Conservation (phyloP, 2,329 filamentous ascomycete species). For the Pseudogymnoascus sp. region DNA sequence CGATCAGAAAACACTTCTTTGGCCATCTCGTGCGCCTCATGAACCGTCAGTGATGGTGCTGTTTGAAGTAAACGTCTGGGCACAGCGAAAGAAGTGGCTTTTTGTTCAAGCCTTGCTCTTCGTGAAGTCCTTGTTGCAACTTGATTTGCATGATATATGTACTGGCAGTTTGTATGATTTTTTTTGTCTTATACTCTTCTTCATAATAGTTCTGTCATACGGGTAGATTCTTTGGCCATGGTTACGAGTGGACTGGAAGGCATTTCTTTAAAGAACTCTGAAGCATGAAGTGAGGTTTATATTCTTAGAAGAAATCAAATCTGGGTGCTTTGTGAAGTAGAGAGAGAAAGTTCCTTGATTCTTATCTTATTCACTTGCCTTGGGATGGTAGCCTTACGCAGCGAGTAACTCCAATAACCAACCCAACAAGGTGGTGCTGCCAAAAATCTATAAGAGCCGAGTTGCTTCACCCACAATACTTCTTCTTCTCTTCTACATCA, state of each 20-base stretch:
- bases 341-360: neutral
- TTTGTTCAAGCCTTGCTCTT: neutral
- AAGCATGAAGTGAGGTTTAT: neutral
- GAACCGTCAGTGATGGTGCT: neutral
- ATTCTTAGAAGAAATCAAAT: neutral
- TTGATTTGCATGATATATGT: neutral
- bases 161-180: neutral
- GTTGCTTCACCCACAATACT: neutral
- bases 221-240: neutral
- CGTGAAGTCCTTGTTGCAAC: neutral
- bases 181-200: neutral
- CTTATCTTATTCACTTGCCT: neutral
- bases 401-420: neutral
- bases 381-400: neutral
- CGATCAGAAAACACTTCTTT: neutral
- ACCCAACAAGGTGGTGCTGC: neutral
- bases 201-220: neutral
- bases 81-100: neutral
- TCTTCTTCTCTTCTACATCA: neutral
- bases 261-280: neutral
- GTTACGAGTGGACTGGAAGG: neutral
- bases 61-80: neutral
- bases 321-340: neutral
- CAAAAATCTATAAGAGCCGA: neutral
- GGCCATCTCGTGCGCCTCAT: neutral